These are phyloP conservation scores for Fusarium nygamai DNA, from an alignment of 2,329 filamentous ascomycete species.

Conservation along the genomic window DNA sequence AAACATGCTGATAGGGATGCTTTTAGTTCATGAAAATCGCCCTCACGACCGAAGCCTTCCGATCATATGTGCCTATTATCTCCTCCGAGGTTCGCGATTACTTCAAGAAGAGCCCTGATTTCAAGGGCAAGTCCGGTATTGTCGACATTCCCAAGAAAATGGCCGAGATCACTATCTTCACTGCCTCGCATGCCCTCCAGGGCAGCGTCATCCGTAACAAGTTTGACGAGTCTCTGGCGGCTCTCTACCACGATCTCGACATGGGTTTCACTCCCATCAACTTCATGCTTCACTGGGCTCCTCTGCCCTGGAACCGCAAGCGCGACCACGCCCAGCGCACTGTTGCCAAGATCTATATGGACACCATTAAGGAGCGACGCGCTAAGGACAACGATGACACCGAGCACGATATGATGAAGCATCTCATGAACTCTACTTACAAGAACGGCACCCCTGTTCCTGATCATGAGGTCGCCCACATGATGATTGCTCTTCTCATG, in stretches of 20 bases:
- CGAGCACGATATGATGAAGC: conserved; percentile 84
- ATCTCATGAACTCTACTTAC: conserved; percentile 86
- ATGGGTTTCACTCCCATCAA: conserved; percentile 91
- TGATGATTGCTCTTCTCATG: conserved; percentile 95
- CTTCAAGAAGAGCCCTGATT: conserved; percentile 71
- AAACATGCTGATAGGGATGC: conserved; percentile 23
- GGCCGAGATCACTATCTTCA: conserved; percentile 90
- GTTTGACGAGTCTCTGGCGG: conserved; percentile 83
- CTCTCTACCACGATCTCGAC: conserved; percentile 88
- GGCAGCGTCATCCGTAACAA: conserved; percentile 82
- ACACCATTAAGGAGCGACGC: conserved; percentile 80
- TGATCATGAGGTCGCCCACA: conserved; percentile 86
- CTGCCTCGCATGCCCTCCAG: conserved; percentile 85
- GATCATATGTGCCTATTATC: conserved; percentile 81
- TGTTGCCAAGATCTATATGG: conserved; percentile 83
- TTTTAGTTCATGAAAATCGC: conserved; percentile 81
- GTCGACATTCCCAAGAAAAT: conserved; percentile 79
- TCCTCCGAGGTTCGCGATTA: conserved; percentile 78
- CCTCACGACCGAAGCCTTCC: conserved; percentile 79
- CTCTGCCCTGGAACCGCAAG: conserved; percentile 86
- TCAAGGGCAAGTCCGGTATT: conserved; percentile 74
- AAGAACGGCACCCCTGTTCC: conserved; percentile 84
- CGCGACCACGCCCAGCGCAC: conserved; percentile 83
- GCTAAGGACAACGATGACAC: conserved; percentile 60
- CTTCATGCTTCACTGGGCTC: conserved; percentile 89